Evolutionary conservation across 306 rosid species (phyloP), one percentile per base, ranked within the genome.

Genomic region (Acmispon strigosus): DNA sequence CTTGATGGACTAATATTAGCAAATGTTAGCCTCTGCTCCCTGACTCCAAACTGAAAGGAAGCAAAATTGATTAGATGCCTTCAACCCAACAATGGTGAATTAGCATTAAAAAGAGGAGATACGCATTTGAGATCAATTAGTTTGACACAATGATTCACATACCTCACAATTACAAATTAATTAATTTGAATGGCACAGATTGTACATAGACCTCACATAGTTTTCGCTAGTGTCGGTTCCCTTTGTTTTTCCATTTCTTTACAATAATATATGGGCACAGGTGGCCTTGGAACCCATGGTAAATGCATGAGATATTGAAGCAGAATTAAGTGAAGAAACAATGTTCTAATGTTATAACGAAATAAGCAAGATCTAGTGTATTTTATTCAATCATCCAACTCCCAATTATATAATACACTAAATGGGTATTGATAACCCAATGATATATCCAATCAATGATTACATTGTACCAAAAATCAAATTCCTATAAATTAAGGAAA

Each of bases 21-120:
- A 86, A 92, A 92, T 66, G 82, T 86, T 75, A 86, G 77, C 71
- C 88, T 82, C 83, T 87, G 97, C 83, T 85, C 96, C 89, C 90
- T 85, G 80, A 80, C 78, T 82, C 89, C 92, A 56, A 84, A 81
- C 97, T 90, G 89, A 72, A 70, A 54, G 24, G 69, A 42, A 84
- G 78, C 54, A 66, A 66, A 74, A 69, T 43, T 70, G 57, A 76
- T 70, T 70, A 78, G 64, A 54, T 44, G 59, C 32, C 48, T 62
- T 22, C 59, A 65, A 72, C 67, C 43, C 56, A 22, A 42, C 16
- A 41, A 59, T 36, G 13, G 72, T 39, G 66, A 68, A 44, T 58
- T 14, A 77, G 39, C 22, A 22, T 37, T 11, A 66, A 69, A 61
- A 53, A 66, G 42, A 1, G 43, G 15, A 57, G 7, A 66, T 19